phyloP scores from a whole-genome alignment of 1,139 yeast species.

The Eremothecium coryli region DNA sequence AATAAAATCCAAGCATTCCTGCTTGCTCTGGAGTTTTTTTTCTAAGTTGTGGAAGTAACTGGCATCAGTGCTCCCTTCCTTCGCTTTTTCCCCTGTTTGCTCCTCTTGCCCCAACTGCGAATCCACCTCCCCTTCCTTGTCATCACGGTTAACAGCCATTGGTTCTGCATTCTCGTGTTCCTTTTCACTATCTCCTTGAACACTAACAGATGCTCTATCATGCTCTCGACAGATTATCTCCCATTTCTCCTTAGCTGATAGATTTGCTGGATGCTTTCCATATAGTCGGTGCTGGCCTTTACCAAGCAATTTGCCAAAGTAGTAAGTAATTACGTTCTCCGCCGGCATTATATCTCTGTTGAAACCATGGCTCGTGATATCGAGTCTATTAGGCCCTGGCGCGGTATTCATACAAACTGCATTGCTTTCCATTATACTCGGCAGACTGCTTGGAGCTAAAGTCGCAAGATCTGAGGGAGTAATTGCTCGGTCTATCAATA shows the following conservation, averaged over 20 bases:
- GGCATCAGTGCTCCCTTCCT: neutral
- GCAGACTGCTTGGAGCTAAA: no score
- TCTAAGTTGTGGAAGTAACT: slow-evolving; percentile 20
- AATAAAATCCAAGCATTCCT: slow-evolving; percentile 15
- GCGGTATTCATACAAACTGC: neutral
- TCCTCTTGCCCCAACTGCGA: neutral
- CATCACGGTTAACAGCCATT: no score
- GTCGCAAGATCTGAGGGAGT: no score
- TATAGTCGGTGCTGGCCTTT: slow-evolving; percentile 17
- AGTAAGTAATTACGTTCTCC: slow-evolving; percentile 13
- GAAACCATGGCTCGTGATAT: no score
- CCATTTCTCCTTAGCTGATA: slow-evolving; percentile 22
- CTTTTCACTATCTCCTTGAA: no score
- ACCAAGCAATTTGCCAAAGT: slow-evolving; percentile 17
- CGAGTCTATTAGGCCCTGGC: neutral
- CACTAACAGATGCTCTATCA: no score
- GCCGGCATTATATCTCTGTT: slow-evolving; percentile 11
- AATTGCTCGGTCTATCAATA: no score
- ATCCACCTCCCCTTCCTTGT: neutral
- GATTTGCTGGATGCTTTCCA: slow-evolving; percentile 13
- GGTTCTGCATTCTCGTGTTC: no score
- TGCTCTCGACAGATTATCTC: slow-evolving; percentile 15
- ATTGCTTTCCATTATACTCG: neutral
- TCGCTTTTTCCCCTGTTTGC: neutral
- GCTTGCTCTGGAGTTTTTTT: slow-evolving; percentile 16